Evolutionary conservation across 2,329 filamentous ascomycete genomes (phyloP).

Genomic region (Coniochaeta prunicola): DNA sequence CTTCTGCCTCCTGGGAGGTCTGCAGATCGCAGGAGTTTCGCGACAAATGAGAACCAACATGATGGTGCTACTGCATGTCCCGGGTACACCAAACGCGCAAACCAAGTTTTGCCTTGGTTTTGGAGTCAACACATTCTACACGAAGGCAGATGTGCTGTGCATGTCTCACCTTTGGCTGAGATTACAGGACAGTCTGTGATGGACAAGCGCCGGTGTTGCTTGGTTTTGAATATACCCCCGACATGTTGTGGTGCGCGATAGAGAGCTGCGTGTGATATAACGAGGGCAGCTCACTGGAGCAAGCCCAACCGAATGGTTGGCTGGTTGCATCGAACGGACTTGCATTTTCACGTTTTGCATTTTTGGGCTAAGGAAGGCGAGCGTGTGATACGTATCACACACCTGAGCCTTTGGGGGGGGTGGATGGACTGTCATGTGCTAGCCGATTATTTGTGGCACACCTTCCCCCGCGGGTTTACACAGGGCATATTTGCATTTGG

Average conservation of each 20-base stretch:
- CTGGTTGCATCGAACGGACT: not conserved
- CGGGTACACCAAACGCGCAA: not conserved
- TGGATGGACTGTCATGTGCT: not conserved
- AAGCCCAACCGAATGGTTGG: not conserved
- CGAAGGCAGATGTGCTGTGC: not conserved
- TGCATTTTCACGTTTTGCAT: not conserved
- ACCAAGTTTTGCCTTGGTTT: not conserved
- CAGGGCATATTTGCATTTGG: not conserved
- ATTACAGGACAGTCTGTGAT: not conserved
- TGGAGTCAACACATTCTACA: not conserved
- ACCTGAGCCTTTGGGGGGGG: not conserved
- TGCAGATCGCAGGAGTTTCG: not conserved
- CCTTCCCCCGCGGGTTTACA: not conserved
- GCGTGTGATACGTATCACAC: not conserved
- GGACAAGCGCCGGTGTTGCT: not conserved
- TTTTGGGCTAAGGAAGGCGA: not conserved
- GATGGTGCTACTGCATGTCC: not conserved
- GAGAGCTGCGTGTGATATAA: not conserved
- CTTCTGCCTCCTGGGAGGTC: not conserved
- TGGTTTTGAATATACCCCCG: not conserved
- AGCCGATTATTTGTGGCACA: not conserved
- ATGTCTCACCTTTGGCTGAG: not conserved
- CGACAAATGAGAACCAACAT: not conserved
- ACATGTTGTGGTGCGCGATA: not conserved
- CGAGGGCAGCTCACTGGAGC: not conserved